Evolutionary conservation across 345 rosid genomes (phyloP).

Genomic region (Populus pruinosa): DNA sequence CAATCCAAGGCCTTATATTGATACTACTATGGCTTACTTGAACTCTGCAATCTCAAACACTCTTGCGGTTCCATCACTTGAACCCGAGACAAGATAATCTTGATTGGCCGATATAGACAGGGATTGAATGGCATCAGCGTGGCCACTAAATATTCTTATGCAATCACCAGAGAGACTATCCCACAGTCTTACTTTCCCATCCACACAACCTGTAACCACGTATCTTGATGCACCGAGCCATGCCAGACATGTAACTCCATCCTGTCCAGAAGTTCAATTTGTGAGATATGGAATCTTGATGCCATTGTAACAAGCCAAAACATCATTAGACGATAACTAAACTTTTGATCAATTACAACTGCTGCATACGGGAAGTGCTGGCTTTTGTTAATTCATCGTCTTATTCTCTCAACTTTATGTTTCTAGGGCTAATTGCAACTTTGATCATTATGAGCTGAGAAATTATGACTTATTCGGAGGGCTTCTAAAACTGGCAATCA

Average conservation of each 20-base stretch:
- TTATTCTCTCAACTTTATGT: background rate
- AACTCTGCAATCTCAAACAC: constrained; percentile 67
- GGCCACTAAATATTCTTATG: constrained; percentile 62
- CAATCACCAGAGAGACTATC: constrained; percentile 78
- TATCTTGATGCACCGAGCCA: constrained; percentile 74
- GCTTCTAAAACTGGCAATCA: background rate
- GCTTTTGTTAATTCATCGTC: background rate
- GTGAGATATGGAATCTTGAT: background rate
- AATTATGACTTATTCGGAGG: background rate
- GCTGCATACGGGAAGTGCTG: background rate
- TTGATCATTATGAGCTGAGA: background rate
- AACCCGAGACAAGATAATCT: constrained; percentile 62
- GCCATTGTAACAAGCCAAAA: background rate
- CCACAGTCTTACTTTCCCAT: constrained; percentile 76
- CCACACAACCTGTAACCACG: constrained; percentile 69
- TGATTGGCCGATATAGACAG: constrained; percentile 44
- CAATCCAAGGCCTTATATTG: no score
- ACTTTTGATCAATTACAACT: background rate
- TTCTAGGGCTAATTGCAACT: background rate
- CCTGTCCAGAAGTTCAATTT: constrained; percentile 38
- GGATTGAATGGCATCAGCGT: constrained; percentile 51
- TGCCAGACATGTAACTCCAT: constrained; percentile 65
- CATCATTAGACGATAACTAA: background rate
- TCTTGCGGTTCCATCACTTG: constrained; percentile 71
- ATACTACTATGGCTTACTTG: constrained; percentile 2